Conservation (phyloP, 192 early-diverging fungal genomes). For the Allomyces macrogynus region DNA sequence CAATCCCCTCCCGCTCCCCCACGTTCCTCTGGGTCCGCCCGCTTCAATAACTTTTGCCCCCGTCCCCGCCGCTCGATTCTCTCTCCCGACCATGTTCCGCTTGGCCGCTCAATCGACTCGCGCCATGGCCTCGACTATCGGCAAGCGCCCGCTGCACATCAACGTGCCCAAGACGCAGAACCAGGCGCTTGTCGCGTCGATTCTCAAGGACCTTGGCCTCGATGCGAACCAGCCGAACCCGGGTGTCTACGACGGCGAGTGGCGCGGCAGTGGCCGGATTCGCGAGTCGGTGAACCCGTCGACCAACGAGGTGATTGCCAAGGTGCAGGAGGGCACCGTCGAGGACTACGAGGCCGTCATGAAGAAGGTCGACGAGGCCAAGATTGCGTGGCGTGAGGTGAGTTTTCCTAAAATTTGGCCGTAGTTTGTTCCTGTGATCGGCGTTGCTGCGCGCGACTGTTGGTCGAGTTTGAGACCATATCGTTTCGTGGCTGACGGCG, state of each 20-base stretch:
- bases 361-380: conserved; percentile 34
- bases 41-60: too few relatives aligned
- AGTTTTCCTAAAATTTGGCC: neutral
- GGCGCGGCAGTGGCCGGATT: conserved; percentile 37
- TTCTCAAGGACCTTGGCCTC: conserved; percentile 37
- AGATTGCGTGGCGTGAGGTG: conserved; percentile 36
- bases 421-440: conserved; percentile 1
- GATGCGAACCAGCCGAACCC: conserved; percentile 34
- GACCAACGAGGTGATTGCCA: conserved; percentile 66
- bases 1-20: neutral
- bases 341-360: conserved; percentile 43
- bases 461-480: neutral
- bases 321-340: conserved; percentile 30
- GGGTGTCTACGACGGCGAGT: conserved; percentile 56
- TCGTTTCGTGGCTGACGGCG: neutral
- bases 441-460: conserved; percentile 2
- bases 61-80: neutral
- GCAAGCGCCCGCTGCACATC: neutral
- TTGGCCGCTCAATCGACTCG: neutral
- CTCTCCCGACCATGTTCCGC: neutral
- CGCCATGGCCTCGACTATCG: neutral
- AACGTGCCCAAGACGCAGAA: neutral
- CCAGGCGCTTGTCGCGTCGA: conserved; percentile 2
- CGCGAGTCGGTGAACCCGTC: conserved; percentile 47
- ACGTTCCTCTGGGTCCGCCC: neutral